Evolutionary conservation across 2,329 filamentous ascomycete species (phyloP).

Genomic region (Sarocladium strictum): DNA sequence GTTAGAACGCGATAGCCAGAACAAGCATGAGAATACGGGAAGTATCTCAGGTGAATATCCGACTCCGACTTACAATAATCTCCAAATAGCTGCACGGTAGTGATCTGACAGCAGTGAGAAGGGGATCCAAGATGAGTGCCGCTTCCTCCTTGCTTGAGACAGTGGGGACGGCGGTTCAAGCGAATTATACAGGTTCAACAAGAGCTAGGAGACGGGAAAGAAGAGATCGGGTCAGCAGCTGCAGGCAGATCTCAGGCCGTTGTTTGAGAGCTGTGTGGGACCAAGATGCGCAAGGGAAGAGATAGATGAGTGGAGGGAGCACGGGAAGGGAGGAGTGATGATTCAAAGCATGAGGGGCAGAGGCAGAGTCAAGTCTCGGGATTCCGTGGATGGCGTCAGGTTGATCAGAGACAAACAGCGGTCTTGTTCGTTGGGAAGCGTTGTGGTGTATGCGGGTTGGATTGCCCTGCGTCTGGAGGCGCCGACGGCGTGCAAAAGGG

Average conservation of each 20-base stretch:
- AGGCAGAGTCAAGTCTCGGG: slow-evolving; percentile 8
- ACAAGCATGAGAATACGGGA: not conserved
- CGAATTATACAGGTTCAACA: not conserved
- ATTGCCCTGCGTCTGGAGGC: slow-evolving; percentile 7
- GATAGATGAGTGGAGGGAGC: slow-evolving; percentile 2
- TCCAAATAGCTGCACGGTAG: not conserved
- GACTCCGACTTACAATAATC: slow-evolving; percentile 6
- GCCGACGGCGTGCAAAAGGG: slow-evolving; percentile 3
- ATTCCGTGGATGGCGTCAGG: slow-evolving; percentile 3
- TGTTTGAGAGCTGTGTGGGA: not conserved
- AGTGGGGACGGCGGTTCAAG: slow-evolving; percentile 3
- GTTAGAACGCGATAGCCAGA: slow-evolving; percentile 2
- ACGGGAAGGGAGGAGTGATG: slow-evolving; percentile 1
- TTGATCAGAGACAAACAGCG: not conserved
- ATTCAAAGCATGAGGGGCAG: slow-evolving; percentile 8
- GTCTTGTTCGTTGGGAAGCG: not conserved
- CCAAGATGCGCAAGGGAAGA: not conserved
- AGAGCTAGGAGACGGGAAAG: not conserved
- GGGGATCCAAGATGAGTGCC: not conserved
- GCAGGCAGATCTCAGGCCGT: slow-evolving; percentile 4
- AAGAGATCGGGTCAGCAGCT: not conserved
- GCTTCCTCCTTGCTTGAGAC: slow-evolving; percentile 7
- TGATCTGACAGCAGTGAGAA: not conserved
- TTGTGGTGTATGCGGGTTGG: slow-evolving; percentile 5
- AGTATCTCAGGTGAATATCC: slow-evolving; percentile 6